phyloP scores from a whole-genome alignment of 2,329 filamentous ascomycete genomes.

The Alternaria postmessia region DNA sequence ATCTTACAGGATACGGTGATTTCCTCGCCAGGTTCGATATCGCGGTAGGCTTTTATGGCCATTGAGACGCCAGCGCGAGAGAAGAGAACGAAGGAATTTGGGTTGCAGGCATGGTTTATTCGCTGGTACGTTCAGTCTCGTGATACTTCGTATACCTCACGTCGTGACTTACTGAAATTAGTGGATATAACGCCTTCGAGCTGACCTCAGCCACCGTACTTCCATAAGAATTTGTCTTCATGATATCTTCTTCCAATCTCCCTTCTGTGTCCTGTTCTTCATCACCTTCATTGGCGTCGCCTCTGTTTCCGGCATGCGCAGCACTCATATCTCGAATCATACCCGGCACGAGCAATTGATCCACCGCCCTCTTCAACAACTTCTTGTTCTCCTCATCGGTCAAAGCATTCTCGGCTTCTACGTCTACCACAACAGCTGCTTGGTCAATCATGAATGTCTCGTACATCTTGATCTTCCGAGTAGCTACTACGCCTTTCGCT shows the following conservation, averaged over 20 bases:
- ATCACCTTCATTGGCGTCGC: neutral
- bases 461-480: slow-evolving; percentile 24
- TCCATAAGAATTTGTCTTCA: slow-evolving; percentile 36
- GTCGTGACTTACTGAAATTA: slow-evolving; percentile 22
- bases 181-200: slow-evolving; percentile 27
- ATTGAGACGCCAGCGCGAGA: slow-evolving; percentile 31
- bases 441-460: slow-evolving; percentile 40
- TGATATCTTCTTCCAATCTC: slow-evolving; percentile 25
- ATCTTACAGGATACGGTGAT: slow-evolving; percentile 31
- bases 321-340: slow-evolving; percentile 27
- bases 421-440: slow-evolving; percentile 26
- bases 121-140: slow-evolving; percentile 9
- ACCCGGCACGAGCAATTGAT: slow-evolving; percentile 16
- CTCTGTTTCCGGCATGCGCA: slow-evolving; percentile 8
- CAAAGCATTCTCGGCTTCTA: slow-evolving; percentile 14
- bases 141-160: neutral
- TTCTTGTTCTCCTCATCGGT: neutral
- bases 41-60: slow-evolving; percentile 33
- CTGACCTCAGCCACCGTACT: slow-evolving; percentile 22
- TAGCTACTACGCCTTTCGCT: slow-evolving; percentile 32
- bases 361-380: slow-evolving; percentile 23
- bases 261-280: slow-evolving; percentile 4
- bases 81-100: slow-evolving; percentile 36
- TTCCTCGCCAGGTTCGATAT: slow-evolving; percentile 34
- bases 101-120: slow-evolving; percentile 37